A percentile compares a stretch with the other conserved stretches of the same genome.
These are phyloP conservation scores for Hortaea sp. DNA, from an alignment of 2,329 filamentous ascomycete species.

Conservation along the genomic window DNA sequence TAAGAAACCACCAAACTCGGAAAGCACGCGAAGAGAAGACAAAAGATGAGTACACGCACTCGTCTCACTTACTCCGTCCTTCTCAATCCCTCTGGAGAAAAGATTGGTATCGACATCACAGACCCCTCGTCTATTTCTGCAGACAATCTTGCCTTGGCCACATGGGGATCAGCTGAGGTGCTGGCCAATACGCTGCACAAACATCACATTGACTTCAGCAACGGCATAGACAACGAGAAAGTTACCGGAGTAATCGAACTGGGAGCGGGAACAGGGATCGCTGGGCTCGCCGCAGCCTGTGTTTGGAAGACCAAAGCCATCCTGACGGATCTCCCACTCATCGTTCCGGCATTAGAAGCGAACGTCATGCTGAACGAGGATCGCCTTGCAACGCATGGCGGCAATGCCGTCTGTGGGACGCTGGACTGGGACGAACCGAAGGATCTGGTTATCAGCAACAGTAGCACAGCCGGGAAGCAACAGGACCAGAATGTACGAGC, in stretches of 20 bases:
- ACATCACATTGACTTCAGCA: conserved; percentile 1
- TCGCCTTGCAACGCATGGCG: conserved; percentile 5
- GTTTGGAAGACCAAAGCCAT: conserved; percentile 22
- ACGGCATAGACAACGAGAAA: neutral
- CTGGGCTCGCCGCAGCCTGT: conserved; percentile 26
- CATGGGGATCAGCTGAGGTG: conserved; percentile 30
- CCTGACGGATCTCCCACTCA: conserved; percentile 27
- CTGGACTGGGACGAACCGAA: conserved; percentile 31
- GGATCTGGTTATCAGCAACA: neutral
- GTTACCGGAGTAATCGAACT: conserved; percentile 24
- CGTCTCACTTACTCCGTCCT: conserved; percentile 6
- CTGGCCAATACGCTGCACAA: conserved; percentile 26
- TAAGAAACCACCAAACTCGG: too few relatives aligned
- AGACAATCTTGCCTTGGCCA: conserved; percentile 28
- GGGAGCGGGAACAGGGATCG: conserved; percentile 30
- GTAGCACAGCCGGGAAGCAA: neutral
- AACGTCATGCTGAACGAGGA: conserved; percentile 26
- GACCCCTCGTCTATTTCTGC: conserved; percentile 11
- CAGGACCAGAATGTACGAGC: conserved; percentile 14
- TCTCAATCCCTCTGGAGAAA: neutral
- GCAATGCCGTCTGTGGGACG: conserved; percentile 16
- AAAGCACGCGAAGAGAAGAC: too few relatives aligned
- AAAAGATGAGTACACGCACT: conserved; percentile 7
- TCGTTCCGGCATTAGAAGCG: conserved; percentile 22
- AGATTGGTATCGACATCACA: conserved; percentile 5